Evolutionary conservation across 768 basidiomycete genomes (phyloP), one percentile per base, ranked within the genome.

Genomic region (Kwoniella europaea): DNA sequence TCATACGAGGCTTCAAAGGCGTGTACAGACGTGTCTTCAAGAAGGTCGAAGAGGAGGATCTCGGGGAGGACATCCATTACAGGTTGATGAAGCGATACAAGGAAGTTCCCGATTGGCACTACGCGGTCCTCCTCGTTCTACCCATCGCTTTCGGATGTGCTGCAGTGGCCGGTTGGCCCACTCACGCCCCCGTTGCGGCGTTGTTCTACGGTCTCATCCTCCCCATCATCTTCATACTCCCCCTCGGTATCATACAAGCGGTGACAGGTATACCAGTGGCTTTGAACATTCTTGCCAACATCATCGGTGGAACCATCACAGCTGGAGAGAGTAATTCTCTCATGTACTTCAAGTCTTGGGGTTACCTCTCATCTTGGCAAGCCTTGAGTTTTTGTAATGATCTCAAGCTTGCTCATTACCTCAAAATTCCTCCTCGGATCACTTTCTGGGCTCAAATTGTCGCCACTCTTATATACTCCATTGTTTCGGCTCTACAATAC

Each of bases 381-480:
- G 89, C 89, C 0, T 83, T 91, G 62, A 83, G 85, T 18, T 92
- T 91, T 76, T 85, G 89, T 18, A 88, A 88, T 24, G 90, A 91
- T 76, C 85, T 93, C 77, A 94, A 94, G 84, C 82, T 87, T 13
- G 88, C 87, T 6, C 83, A 84, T 63, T 84, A 85, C 75, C 79
- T 92, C 91, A 94, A 93, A 85, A 85, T 93, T 50, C 91, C 92
- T 7, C 92, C 92, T 61, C 89, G 92, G 67, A 85, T 88, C 72
- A 91, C 92, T 88, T 93, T 94, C 85, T 44, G 76, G 18, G 84
- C 85, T 7, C 87, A 88, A 73, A 63, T 74, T 4, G 55, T 24
- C 18, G 73, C 69, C 16, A 83, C 83, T 1, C 24, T 84, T 53
- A 75, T 85, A 10, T 79, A 79, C 15, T 75, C 77, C 6, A 79